Conservation (phyloP, 257 asterid genomes). For the Marsdenia floribunda region DNA sequence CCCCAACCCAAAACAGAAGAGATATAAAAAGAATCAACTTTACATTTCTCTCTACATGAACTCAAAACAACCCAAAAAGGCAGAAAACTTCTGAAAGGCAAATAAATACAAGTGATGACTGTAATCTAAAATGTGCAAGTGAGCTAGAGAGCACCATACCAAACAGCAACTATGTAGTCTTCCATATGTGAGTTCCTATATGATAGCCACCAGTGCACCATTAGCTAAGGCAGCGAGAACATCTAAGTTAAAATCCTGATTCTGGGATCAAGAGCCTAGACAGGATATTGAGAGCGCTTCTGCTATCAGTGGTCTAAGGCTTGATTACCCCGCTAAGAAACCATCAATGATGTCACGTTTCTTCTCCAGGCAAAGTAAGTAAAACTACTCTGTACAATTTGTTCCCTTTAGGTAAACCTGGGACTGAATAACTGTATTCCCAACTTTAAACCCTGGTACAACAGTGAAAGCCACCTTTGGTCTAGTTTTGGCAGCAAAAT, state of each 20-base stretch:
- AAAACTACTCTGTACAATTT: constrained; percentile 30
- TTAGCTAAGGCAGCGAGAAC: neutral
- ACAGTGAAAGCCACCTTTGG: constrained; percentile 83
- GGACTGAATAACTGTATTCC: constrained; percentile 67
- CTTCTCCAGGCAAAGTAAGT: neutral
- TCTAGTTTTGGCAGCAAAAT: constrained; percentile 29
- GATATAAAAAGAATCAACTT: constrained; percentile 2
- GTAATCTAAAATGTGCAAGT: constrained; percentile 16
- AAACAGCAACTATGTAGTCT: neutral
- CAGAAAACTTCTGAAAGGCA: neutral
- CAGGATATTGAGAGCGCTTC: constrained; percentile 3
- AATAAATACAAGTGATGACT: constrained; percentile 6
- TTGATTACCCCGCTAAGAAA: neutral
- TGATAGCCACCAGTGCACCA: neutral
- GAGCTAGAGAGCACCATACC: constrained; percentile 9
- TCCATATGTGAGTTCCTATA: neutral
- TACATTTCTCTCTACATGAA: constrained; percentile 15
- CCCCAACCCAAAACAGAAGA: neutral
- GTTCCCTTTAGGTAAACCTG: constrained; percentile 66
- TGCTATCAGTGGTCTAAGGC: neutral
- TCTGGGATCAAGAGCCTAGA: constrained; percentile 7
- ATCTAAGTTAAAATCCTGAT: constrained; percentile 9
- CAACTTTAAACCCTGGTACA: constrained; percentile 84
- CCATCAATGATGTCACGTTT: neutral
- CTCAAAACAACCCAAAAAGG: constrained; percentile 4